These are phyloP conservation scores for Raphanus raphanistrum DNA, from an alignment of 345 rosid species.

Conservation along the genomic window DNA sequence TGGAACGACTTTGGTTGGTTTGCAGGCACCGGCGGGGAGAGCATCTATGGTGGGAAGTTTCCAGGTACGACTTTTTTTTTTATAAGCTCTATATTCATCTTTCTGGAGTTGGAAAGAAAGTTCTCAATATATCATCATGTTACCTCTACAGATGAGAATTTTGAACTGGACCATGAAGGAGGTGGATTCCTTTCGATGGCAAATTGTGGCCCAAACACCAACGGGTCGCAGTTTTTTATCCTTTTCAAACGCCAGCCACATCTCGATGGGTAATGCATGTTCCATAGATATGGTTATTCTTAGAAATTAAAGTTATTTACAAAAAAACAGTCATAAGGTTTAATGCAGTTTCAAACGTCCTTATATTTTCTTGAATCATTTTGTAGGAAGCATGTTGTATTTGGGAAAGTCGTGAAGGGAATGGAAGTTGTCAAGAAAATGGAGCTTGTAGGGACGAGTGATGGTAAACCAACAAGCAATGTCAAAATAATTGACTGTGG, in stretches of 20 bases:
- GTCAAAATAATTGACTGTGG: slow-evolving; percentile 82
- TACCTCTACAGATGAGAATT: slow-evolving; percentile 77
- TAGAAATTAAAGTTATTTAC: not conserved
- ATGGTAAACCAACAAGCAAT: slow-evolving; percentile 56
- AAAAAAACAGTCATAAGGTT: not conserved
- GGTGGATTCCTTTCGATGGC: slow-evolving; percentile 97
- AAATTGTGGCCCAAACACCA: slow-evolving; percentile 86
- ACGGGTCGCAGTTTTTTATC: slow-evolving; percentile 95
- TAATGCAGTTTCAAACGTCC: slow-evolving; percentile 2
- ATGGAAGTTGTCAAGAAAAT: slow-evolving; percentile 75
- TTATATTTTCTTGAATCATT: slow-evolving; percentile 8
- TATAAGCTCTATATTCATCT: slow-evolving; percentile 7
- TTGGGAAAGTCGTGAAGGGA: slow-evolving; percentile 88
- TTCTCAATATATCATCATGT: not conserved
- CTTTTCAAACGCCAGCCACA: slow-evolving; percentile 81
- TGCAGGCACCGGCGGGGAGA: slow-evolving; percentile 99
- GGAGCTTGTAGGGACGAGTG: slow-evolving; percentile 67
- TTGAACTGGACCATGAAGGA: slow-evolving; percentile 70
- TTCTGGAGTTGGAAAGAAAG: not conserved
- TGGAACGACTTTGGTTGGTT: slow-evolving; percentile 66
- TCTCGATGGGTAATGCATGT: slow-evolving; percentile 79
- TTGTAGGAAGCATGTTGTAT: slow-evolving; percentile 94
- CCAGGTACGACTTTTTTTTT: slow-evolving; percentile 53
- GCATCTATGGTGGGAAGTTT: slow-evolving; percentile 96
- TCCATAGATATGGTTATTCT: slow-evolving; percentile 15